These are phyloP conservation scores for Gastrolobium bilobum DNA, from an alignment of 306 rosid genomes.

Conservation along the genomic window DNA sequence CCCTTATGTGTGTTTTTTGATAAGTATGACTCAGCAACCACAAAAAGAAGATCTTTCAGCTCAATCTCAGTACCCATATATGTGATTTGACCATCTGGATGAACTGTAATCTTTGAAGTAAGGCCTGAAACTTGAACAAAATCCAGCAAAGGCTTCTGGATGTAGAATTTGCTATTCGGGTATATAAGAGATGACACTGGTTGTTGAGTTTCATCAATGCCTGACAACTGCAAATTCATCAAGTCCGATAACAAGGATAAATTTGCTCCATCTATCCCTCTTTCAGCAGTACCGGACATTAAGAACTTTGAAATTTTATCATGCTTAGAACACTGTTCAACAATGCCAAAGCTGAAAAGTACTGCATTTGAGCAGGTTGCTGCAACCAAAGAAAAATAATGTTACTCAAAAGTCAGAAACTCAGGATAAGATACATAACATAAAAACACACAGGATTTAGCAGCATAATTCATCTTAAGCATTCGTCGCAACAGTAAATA, in stretches of 20 bases:
- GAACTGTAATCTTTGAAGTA: constrained; percentile 68
- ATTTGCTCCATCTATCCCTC: constrained; percentile 55
- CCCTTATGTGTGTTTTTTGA: constrained; percentile 54
- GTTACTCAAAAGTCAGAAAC: constrained; percentile 38
- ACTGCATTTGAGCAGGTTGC: constrained; percentile 61
- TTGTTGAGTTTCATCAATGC: constrained; percentile 49
- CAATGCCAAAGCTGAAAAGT: constrained; percentile 71
- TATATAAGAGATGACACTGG: constrained; percentile 63
- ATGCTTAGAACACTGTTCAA: constrained; percentile 68
- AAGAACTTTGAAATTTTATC: constrained; percentile 69
- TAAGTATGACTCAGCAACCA: constrained; percentile 72
- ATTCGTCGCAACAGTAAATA: constrained; percentile 30
- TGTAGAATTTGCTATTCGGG: constrained; percentile 55
- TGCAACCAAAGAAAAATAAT: constrained; percentile 54
- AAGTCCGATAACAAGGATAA: constrained; percentile 59
- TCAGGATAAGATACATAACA: not conserved
- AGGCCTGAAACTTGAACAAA: constrained; percentile 65
- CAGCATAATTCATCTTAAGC: constrained; percentile 10
- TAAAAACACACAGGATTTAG: constrained; percentile 27
- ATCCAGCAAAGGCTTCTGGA: constrained; percentile 66
- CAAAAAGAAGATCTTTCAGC: constrained; percentile 79
- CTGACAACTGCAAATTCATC: constrained; percentile 61
- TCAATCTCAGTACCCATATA: constrained; percentile 69
- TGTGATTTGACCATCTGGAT: constrained; percentile 73
- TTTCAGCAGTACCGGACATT: constrained; percentile 63